Evolutionary conservation across 2,329 filamentous ascomycete species (phyloP).

Genomic region (Emmonsiellopsis sp.): DNA sequence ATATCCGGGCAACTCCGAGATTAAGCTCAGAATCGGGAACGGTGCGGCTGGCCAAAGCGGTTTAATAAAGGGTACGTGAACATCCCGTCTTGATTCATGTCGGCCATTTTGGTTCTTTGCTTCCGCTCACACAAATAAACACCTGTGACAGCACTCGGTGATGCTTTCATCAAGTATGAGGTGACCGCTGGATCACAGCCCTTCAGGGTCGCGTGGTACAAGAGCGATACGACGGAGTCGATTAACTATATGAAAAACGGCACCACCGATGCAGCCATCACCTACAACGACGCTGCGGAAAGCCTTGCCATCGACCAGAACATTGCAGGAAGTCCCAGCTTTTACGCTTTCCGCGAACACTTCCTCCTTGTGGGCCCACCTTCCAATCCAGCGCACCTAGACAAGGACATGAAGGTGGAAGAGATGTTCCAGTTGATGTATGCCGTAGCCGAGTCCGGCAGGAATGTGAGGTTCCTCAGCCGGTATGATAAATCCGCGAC

Average conservation of each 20-base stretch:
- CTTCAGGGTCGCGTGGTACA: slow-evolving; percentile 38
- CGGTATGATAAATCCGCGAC: slow-evolving; percentile 42
- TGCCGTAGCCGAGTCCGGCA: no score
- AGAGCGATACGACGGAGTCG: slow-evolving; percentile 37
- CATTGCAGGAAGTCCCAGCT: slow-evolving; percentile 24
- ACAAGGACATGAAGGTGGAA: not conserved
- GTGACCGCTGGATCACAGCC: slow-evolving; percentile 20
- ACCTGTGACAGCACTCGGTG: slow-evolving; percentile 20
- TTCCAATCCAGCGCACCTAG: not conserved
- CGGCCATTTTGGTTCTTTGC: not conserved
- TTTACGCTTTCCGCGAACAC: slow-evolving; percentile 40
- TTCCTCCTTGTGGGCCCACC: slow-evolving; percentile 34
- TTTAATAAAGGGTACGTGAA: slow-evolving; percentile 15
- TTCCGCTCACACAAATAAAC: not conserved
- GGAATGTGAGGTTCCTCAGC: slow-evolving; percentile 31
- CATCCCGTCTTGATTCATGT: not conserved
- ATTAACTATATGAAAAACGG: slow-evolving; percentile 35
- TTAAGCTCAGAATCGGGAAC: slow-evolving; percentile 22
- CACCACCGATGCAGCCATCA: slow-evolving; percentile 37
- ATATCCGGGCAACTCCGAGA: not conserved
- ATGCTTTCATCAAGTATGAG: slow-evolving; percentile 27
- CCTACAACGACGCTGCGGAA: slow-evolving; percentile 36
- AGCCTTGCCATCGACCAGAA: slow-evolving; percentile 34
- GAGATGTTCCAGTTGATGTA: not conserved
- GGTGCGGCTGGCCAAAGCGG: slow-evolving; percentile 26